These are phyloP conservation scores for Trichoderma simmonsii DNA, from an alignment of 2,329 filamentous ascomycete species.

Conservation along the genomic window DNA sequence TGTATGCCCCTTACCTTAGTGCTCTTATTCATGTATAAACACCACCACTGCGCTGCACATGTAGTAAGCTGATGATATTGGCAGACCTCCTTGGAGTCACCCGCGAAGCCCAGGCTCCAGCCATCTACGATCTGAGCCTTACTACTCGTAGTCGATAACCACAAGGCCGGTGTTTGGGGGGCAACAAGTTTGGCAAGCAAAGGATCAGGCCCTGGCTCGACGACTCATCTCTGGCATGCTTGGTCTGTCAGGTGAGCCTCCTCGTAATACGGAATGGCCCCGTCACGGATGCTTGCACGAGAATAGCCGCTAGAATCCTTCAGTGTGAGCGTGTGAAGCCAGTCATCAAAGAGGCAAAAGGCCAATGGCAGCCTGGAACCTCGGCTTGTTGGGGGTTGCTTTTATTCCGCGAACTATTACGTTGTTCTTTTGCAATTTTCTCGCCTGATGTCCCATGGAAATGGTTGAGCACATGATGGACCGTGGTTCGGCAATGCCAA, in stretches of 20 bases:
- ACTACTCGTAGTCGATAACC: neutral
- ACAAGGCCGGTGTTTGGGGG: neutral
- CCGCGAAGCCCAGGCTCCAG: neutral
- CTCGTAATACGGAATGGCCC: neutral
- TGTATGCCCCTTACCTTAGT: neutral
- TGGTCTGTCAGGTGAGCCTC: conserved; percentile 14
- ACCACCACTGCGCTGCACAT: neutral
- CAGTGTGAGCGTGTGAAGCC: neutral
- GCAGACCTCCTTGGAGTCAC: neutral
- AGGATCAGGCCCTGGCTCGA: conserved; percentile 5
- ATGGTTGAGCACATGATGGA: conserved; percentile 20
- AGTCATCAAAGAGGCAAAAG: conserved; percentile 4
- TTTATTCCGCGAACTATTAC: neutral
- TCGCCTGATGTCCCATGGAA: conserved; percentile 2
- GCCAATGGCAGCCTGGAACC: neutral
- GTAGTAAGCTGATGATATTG: neutral
- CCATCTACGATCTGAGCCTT: neutral
- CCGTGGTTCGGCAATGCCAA: neutral
- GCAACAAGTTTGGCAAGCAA: neutral
- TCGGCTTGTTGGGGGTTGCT: conserved; percentile 11
- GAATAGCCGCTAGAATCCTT: neutral
- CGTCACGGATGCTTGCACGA: neutral
- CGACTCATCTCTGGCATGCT: conserved; percentile 15
- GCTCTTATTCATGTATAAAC: neutral
- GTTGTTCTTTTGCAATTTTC: conserved; percentile 5